These are phyloP conservation scores for Coleophoma eucalyptorum DNA, from an alignment of 2,329 filamentous ascomycete genomes.

Conservation along the genomic window DNA sequence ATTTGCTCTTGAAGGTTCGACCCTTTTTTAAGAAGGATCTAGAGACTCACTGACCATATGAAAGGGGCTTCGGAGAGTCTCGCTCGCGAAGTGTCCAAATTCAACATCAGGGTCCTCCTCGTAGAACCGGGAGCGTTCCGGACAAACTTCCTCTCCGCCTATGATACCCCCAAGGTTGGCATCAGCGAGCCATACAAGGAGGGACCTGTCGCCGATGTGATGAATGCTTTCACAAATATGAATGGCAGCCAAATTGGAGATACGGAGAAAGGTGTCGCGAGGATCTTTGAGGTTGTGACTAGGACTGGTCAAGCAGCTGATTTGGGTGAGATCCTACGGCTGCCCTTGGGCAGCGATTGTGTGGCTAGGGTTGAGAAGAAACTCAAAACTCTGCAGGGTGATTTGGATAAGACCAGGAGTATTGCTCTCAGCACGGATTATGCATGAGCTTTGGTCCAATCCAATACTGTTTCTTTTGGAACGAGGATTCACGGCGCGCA, in stretches of 20 bases:
- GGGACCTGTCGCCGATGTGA: background rate
- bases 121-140: background rate
- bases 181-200: background rate
- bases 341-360: background rate
- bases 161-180: background rate
- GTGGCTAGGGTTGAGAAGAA: background rate
- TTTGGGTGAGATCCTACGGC: background rate
- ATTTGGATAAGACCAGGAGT: background rate
- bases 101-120: background rate
- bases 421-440: background rate
- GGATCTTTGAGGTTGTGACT: constrained; percentile 1
- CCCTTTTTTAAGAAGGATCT: too few relatives aligned
- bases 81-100: background rate
- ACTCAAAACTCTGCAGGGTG: background rate
- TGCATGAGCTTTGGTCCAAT: too few relatives aligned
- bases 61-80: background rate
- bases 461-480: too few relatives aligned
- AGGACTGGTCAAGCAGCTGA: background rate
- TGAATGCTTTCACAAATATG: too few relatives aligned
- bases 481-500: too few relatives aligned
- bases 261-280: background rate
- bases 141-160: background rate
- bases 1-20: background rate
- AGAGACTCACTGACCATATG: too few relatives aligned
- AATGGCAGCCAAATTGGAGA: background rate